Base-by-base conservation (phyloP, 352 stramenopile species). In the Globisporangium takayamanum region DNA sequence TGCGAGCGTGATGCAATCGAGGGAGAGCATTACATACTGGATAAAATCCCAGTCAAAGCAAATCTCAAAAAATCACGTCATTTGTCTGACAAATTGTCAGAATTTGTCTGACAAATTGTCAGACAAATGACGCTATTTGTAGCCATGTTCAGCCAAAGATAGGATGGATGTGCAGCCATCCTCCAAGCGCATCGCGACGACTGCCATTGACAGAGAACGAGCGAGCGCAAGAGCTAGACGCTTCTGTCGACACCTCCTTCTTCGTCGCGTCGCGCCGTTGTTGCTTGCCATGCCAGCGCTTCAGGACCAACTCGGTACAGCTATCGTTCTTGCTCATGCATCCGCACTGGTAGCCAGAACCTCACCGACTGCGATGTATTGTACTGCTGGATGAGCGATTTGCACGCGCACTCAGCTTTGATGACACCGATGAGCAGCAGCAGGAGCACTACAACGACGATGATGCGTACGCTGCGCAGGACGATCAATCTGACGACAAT, bases 371-470 rank as follows among this genome's bases (percentile, higher is more conserved):
- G 33, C 33, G 33, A 10, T 39, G 33, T 12, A n/a, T 30, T 60
- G 11, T 26, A 44, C n/a, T 39, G 50, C 15, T 66, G 84, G 76
- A 83, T 49, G 56, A 72, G 25, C 68, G 64, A 1, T 87, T 87
- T 44, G 62, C 68, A 3, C 66, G 61, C 10, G 70, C 68, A 7
- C 46, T 84, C 59, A 64, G 59, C 15, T 57, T 83, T 39, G 67
- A 78, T 0, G 63, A 64, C 14, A 46, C 48, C 1, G 49, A 69
- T 22, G 36, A 65, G 2, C 65, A 76, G 25, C 36, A 55, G 50
- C 58, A 76, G 5, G 55, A 78, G 12, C 62, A 69, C 36, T 57
- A 54, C 7, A 56, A 39, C 12, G 64, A 68, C 2, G 53, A 69
- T 3, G 60, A 74, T 3, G 33, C 6, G 33, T 39, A 39, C 10